phyloP scores from a whole-genome alignment of 139 green algal genomes.

The Micromonas commoda region DNA sequence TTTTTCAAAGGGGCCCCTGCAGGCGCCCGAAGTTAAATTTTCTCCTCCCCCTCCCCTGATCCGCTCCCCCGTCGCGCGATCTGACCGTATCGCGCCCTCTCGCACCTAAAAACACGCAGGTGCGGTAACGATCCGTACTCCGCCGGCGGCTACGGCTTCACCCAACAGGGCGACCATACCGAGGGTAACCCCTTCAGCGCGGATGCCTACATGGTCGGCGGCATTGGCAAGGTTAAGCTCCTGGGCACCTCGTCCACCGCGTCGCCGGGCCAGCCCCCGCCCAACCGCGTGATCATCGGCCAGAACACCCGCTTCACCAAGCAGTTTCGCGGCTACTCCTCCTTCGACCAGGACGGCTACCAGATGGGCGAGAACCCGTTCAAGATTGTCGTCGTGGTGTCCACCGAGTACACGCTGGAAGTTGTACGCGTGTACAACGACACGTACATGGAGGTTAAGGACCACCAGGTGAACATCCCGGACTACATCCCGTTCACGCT shows the following conservation, averaged over 20 bases:
- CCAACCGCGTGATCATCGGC: no score
- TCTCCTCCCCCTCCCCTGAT: neutral
- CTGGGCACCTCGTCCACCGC: neutral
- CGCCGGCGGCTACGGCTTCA: constrained; percentile 22
- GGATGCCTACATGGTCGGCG: constrained; percentile 14
- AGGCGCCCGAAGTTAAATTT: neutral
- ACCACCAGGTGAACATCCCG: neutral
- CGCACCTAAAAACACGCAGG: neutral
- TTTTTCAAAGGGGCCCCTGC: no score
- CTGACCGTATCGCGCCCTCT: no score
- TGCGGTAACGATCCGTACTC: constrained; percentile 27
- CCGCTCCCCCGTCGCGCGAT: neutral
- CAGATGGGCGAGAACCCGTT: neutral
- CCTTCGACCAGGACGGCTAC: neutral
- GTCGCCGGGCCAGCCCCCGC: no score
- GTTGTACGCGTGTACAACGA: neutral
- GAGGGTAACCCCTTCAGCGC: constrained; percentile 21
- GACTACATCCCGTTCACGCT: constrained; percentile 10
- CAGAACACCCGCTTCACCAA: constrained; percentile 27
- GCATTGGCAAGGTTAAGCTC: constrained; percentile 7
- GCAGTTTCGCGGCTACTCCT: constrained; percentile 23
- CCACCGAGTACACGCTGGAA: neutral
- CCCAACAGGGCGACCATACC: constrained; percentile 18
- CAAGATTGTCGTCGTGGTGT: constrained; percentile 14
- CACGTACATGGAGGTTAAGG: constrained; percentile 14